Evolutionary conservation across 1,284 basidiomycete species (phyloP).

Genomic region (Agaricales sp.): DNA sequence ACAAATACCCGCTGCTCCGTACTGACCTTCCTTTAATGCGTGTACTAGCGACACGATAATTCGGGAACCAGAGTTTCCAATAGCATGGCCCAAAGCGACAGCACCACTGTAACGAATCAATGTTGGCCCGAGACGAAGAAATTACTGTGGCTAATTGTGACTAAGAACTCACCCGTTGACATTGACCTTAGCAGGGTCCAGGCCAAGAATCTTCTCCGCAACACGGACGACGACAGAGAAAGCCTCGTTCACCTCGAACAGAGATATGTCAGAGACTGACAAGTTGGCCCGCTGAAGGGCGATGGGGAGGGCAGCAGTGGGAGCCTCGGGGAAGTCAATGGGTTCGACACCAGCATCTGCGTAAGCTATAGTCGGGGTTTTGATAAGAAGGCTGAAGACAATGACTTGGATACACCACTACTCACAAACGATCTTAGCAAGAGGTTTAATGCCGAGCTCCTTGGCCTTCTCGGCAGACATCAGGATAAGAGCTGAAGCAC

Average conservation of each 20-base stretch:
- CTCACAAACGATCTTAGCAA: slow-evolving; percentile 87
- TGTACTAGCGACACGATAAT: slow-evolving; percentile 95
- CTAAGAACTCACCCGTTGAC: slow-evolving; percentile 62
- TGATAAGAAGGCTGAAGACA: slow-evolving; percentile 5
- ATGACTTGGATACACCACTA: too few relatives aligned
- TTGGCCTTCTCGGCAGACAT: slow-evolving; percentile 88
- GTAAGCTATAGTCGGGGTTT: slow-evolving; percentile 53
- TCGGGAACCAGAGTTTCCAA: slow-evolving; percentile 91
- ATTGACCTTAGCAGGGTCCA: slow-evolving; percentile 88
- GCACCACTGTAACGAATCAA: slow-evolving; percentile 75
- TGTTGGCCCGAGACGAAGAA: slow-evolving; percentile 11
- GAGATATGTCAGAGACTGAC: slow-evolving; percentile 75
- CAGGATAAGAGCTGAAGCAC: slow-evolving; percentile 92
- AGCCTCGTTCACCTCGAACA: slow-evolving; percentile 97
- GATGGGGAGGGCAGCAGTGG: slow-evolving; percentile 83
- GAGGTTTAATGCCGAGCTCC: slow-evolving; percentile 80
- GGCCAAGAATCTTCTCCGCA: slow-evolving; percentile 80
- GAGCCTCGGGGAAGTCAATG: slow-evolving; percentile 95
- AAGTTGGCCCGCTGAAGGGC: slow-evolving; percentile 87
- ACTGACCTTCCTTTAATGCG: slow-evolving; percentile 88
- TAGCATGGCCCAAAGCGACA: slow-evolving; percentile 89
- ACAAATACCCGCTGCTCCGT: slow-evolving; percentile 96
- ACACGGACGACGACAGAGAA: slow-evolving; percentile 93
- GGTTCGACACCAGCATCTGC: slow-evolving; percentile 96
- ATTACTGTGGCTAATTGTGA: slow-evolving; percentile 6